Base-by-base conservation (phyloP, 768 basidiomycete species). In the Lactarius evosmus region DNA sequence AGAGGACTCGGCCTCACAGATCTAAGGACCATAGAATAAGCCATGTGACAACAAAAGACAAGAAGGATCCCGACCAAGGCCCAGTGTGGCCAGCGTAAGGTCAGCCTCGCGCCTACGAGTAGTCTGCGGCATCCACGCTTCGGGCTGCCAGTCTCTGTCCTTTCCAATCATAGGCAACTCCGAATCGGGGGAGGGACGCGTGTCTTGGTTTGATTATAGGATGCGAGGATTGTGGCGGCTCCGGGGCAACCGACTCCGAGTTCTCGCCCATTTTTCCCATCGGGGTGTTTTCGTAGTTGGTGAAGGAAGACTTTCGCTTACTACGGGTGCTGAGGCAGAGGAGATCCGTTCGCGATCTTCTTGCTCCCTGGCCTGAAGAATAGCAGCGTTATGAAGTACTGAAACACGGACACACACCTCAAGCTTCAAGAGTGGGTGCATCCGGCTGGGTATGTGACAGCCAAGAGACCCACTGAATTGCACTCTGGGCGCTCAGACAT, bases 391-490 rank as follows among this genome's bases (percentile, higher is more conserved):
- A 2, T 53, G 58, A 2, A 67, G 57, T 14, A 67, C 56, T 30
- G 7, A 63, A 27, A 25, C 19, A 25, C 7, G 27, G 19, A 29
- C 30, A 66, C 62, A 54, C 8, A 64, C 68, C 41, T 67, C 66
- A 11, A 62, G 40, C 68, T 36, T 67, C 66, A 11, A 62, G 40
- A 9, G 62, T 22, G 4, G 68, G 68, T 16, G 66, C 41, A 54
- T 59, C 29, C 29, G 55, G 34, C 29, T 66, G 58, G 0, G 66
- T 69, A 41, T 69, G 68, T 1, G 66, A 53, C 1, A 69, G 58
- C 68, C 68, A 69, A 29, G 68, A 63, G 29, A 56, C 36, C 68
- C 68, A 69, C 7, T 69, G 68, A 7, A 67, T 62, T 67, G 57
- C 36, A 54, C 36, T 34, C 27, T 53, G 50, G 36, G 34, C 27